Evolutionary conservation across 345 rosid genomes (phyloP), one percentile per base, ranked within the genome.

Genomic region (Pistacia vera): DNA sequence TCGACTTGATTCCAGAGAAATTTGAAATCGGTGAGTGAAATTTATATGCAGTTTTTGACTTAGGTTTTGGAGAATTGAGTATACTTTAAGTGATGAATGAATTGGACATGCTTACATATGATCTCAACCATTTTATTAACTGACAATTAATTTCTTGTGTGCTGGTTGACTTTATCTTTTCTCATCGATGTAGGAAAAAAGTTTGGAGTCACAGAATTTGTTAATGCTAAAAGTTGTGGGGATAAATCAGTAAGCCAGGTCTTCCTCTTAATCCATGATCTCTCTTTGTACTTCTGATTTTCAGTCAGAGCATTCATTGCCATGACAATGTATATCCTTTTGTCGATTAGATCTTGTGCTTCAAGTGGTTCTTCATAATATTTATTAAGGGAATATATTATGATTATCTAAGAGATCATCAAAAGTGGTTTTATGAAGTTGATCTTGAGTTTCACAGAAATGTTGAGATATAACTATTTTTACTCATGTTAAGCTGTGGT

Each of bases 151-250:
- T 73, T 79, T 65, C 44, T 66, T 22, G 0, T 30, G 49, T 30
- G 66, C 66, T 49, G n/a, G 25, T 59, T 36, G 56, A 77, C 65
- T 38, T 64, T 78, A 62, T 60, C 22, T 6, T 66, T 59, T 63
- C 11, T 65, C 18, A 14, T 57, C 35, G 18, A 65, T 49, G 11
- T 86, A 95, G 97, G 88, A 22, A 84, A 86, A 68, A 86, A 80
- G 35, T 95, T 91, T 77, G 97, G 98, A 61, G 80, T 93, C 46
- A 89, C 97, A 13, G 97, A 93, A 52, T 95, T 93, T 70, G 83
- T 93, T 70, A 83, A 84, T 82, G 55, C 91, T 46, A 86, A 70
- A 80, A 84, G 88, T 44, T 69, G 73, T 22, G 89, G 80, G 9
- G 77, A 85, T 70, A 87, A 81, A 78, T 70, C 92, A 63, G 80